phyloP scores from a whole-genome alignment of 495 filamentous ascomycete species.

The Talaromyces wortmannii region DNA sequence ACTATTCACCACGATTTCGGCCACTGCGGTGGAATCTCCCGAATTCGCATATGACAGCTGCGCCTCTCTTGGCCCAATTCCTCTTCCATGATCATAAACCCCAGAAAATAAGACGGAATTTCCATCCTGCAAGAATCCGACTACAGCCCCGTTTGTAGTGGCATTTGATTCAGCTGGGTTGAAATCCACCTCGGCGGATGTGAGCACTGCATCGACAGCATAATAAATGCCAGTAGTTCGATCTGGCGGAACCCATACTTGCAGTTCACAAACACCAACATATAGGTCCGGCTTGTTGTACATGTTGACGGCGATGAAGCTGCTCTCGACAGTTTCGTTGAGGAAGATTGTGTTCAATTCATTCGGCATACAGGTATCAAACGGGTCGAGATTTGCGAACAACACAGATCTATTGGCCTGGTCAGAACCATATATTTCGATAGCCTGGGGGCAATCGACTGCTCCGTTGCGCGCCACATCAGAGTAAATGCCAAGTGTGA shows the following conservation, averaged over 20 bases:
- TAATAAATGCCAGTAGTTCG: neutral
- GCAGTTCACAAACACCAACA: conserved; percentile 27
- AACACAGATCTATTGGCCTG: conserved; percentile 10
- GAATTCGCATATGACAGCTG: neutral
- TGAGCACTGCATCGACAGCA: neutral
- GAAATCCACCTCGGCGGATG: neutral
- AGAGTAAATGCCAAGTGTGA: conserved; percentile 30
- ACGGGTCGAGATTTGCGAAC: conserved; percentile 12
- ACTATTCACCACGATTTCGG: neutral
- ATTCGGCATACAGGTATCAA: conserved; percentile 22
- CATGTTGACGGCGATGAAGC: conserved; percentile 21
- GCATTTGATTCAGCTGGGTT: neutral
- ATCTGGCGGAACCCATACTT: conserved; percentile 22
- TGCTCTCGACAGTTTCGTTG: conserved; percentile 12
- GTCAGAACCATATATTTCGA: conserved; percentile 23
- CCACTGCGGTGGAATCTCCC: neutral
- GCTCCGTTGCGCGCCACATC: conserved; percentile 28
- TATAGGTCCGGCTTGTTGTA: conserved; percentile 14
- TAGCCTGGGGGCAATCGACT: conserved; percentile 24
- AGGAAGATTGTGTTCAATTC: conserved; percentile 32
- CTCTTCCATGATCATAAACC: neutral
- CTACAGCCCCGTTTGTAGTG: neutral
- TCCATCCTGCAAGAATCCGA: neutral
- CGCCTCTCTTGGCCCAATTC: neutral
- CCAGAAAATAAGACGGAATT: neutral